Conservation (phyloP, 371 early-diverging fungal species). For the Mucor mucedo region DNA sequence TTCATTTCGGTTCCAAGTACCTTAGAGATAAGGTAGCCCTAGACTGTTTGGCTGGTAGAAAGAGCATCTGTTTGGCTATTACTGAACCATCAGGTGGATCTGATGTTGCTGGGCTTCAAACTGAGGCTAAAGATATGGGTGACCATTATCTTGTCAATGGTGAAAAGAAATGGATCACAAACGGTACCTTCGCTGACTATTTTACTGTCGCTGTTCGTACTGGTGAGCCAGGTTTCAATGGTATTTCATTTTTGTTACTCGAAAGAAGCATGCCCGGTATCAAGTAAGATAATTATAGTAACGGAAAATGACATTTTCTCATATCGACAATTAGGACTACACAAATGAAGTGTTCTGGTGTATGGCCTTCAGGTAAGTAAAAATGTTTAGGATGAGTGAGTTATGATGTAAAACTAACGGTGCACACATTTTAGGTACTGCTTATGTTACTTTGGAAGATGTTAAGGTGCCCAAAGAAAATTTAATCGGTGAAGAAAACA, state of each 20-base stretch:
- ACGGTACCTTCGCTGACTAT: constrained; percentile 81
- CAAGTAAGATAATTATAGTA: neutral
- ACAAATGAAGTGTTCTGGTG: constrained; percentile 79
- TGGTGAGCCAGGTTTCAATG: constrained; percentile 76
- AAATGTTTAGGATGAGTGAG: neutral
- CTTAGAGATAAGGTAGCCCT: constrained; percentile 64
- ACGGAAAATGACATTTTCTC: neutral
- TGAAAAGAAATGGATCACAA: constrained; percentile 86
- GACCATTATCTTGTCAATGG: constrained; percentile 69
- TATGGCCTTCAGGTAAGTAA: constrained; percentile 75
- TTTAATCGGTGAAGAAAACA: constrained; percentile 83
- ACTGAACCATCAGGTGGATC: constrained; percentile 75
- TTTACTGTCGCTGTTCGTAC: constrained; percentile 71
- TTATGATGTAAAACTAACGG: too few species aligned
- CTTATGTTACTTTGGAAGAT: constrained; percentile 77
- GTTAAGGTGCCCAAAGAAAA: constrained; percentile 83
- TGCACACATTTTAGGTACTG: constrained; percentile 33
- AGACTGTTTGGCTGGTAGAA: constrained; percentile 62
- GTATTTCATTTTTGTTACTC: constrained; percentile 74
- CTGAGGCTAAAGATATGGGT: constrained; percentile 74
- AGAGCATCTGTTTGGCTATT: constrained; percentile 70
- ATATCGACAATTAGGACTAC: constrained; percentile 38
- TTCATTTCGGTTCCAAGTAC: constrained; percentile 66
- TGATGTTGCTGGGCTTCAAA: constrained; percentile 83
- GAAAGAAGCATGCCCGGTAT: constrained; percentile 81